A percentile compares a stretch with the other conserved stretches of the same genome.
These are phyloP conservation scores for Gomphus sp. DNA, from an alignment of 1,284 basidiomycete genomes.

Conservation along the genomic window DNA sequence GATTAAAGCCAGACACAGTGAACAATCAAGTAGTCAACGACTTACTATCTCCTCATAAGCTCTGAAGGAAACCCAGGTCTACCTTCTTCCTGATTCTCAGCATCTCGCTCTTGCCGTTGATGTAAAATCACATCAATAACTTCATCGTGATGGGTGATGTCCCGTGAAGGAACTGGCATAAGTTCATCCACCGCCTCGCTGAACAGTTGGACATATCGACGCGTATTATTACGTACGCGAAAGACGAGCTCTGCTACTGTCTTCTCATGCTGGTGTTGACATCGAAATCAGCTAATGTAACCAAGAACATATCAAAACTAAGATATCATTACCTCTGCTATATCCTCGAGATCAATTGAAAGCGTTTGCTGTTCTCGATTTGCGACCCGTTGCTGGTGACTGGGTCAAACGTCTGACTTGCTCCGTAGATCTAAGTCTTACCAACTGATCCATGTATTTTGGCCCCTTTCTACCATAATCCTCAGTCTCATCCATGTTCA, in stretches of 20 bases:
- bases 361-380: slow-evolving; percentile 88
- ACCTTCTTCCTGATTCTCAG: slow-evolving; percentile 57
- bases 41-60: slow-evolving; percentile 90
- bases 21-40: slow-evolving; percentile 16
- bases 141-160: slow-evolving; percentile 83
- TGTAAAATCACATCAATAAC: slow-evolving; percentile 93
- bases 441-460: slow-evolving; percentile 90
- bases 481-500: slow-evolving; percentile 53
- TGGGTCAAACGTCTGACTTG: slow-evolving; percentile 21
- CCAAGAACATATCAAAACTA: not conserved
- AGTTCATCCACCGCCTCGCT: slow-evolving; percentile 85
- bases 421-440: slow-evolving; percentile 30
- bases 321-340: slow-evolving; percentile 44
- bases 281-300: not conserved
- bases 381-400: slow-evolving; percentile 74
- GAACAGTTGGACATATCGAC: slow-evolving; percentile 88
- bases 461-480: slow-evolving; percentile 35
- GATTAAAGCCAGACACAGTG: not conserved
- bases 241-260: slow-evolving; percentile 57
- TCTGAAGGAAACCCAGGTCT: slow-evolving; percentile 78
- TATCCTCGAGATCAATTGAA: slow-evolving; percentile 74
- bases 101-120: slow-evolving; percentile 85
- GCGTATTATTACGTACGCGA: slow-evolving; percentile 77
- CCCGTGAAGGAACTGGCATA: slow-evolving; percentile 80
- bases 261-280: slow-evolving; percentile 48